Evolutionary conservation across 768 basidiomycete species (phyloP).

Genomic region (Holtermannia corniformis): DNA sequence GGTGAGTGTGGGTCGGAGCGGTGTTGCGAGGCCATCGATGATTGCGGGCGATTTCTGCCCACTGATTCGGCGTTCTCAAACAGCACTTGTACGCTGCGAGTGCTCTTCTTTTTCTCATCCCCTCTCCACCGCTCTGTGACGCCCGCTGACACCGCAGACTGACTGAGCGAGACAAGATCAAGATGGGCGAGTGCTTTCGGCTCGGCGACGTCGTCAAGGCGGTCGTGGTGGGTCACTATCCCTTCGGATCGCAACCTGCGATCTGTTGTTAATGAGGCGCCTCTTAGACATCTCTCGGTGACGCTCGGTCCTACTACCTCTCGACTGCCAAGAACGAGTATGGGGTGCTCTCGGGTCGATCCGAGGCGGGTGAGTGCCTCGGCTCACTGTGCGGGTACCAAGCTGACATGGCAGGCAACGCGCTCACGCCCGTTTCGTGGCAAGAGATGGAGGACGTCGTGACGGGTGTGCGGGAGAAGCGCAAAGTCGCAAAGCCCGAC

Average conservation of each 20-base stretch:
- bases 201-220: slow-evolving; percentile 42
- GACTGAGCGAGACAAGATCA: slow-evolving; percentile 36
- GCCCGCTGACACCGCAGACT: slow-evolving; percentile 11
- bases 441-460: slow-evolving; percentile 44
- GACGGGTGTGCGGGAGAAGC: slow-evolving; percentile 38
- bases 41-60: too few species aligned
- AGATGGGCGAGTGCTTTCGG: slow-evolving; percentile 41
- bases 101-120: too few species aligned
- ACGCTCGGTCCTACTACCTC: slow-evolving; percentile 42
- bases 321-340: slow-evolving; percentile 42
- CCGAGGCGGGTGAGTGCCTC: slow-evolving; percentile 33
- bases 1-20: too few species aligned
- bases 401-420: slow-evolving; percentile 30
- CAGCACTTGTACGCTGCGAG: too few species aligned
- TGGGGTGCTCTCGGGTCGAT: slow-evolving; percentile 39
- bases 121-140: not conserved
- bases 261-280: not conserved
- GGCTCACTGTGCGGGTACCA: not conserved
- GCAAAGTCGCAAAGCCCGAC: slow-evolving; percentile 44
- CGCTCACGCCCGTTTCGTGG: slow-evolving; percentile 41
- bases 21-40: too few species aligned
- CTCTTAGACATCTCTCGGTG: slow-evolving; percentile 38
- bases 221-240: slow-evolving; percentile 30
- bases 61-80: too few species aligned
- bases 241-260: not conserved